phyloP scores from a whole-genome alignment of 305 asterid genomes.

The Fraxinus latifolia region DNA sequence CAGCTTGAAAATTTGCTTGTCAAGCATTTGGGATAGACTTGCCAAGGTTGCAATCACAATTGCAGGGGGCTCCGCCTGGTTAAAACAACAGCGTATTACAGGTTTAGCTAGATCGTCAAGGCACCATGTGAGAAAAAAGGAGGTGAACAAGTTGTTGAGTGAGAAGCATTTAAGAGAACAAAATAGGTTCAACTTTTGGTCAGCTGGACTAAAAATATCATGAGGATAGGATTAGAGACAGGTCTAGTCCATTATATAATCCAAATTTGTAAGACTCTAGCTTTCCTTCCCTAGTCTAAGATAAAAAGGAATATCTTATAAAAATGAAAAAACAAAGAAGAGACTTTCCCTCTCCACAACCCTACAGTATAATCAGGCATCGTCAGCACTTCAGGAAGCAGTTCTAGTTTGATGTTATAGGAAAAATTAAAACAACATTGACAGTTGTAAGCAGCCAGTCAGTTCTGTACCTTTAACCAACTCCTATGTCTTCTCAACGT shows the following conservation, averaged over 20 bases:
- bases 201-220: neutral
- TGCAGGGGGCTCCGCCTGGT: slow-evolving; percentile 86
- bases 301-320: slow-evolving; percentile 7
- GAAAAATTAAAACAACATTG: neutral
- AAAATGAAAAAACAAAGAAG: neutral
- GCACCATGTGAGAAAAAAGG: neutral
- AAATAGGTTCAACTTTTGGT: slow-evolving; percentile 4
- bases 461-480: slow-evolving; percentile 74
- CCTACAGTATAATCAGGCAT: slow-evolving; percentile 1
- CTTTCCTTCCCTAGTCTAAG: neutral
- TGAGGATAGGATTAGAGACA: neutral
- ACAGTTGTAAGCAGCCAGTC: slow-evolving; percentile 10
- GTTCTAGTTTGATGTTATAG: neutral
- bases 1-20: slow-evolving; percentile 66
- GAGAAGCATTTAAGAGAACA: neutral
- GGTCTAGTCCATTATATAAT: slow-evolving; percentile 4
- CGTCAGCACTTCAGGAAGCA: neutral
- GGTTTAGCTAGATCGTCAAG: slow-evolving; percentile 2
- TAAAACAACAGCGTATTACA: slow-evolving; percentile 24
- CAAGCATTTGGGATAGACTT: slow-evolving; percentile 84
- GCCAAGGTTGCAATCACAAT: slow-evolving; percentile 83
- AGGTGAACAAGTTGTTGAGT: neutral
- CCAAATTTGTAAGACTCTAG: neutral
- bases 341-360: neutral
- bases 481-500: slow-evolving; percentile 80